Evolutionary conservation across 2,329 filamentous ascomycete species (phyloP).

Genomic region (Phoma sp.): DNA sequence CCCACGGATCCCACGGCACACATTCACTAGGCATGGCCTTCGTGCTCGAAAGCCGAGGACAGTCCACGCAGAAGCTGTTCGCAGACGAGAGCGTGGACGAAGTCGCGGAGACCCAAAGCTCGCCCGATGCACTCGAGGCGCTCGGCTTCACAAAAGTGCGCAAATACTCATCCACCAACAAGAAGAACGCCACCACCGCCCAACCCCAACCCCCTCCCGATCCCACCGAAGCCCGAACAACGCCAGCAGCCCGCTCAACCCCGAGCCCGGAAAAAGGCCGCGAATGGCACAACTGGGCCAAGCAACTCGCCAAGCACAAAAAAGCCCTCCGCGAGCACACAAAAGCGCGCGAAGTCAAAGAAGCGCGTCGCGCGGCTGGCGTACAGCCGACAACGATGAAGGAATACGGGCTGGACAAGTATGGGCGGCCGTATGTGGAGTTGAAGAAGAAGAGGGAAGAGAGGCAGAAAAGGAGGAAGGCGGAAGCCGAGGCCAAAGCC

Average conservation of each 20-base stretch:
- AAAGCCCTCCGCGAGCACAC: neutral
- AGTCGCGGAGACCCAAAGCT: neutral
- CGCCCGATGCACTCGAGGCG: neutral
- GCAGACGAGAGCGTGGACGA: slow-evolving; percentile 4
- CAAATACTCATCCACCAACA: slow-evolving; percentile 1
- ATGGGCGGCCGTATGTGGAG: neutral
- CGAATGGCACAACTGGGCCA: slow-evolving; percentile 11
- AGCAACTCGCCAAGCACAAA: slow-evolving; percentile 1
- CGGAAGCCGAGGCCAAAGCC: neutral
- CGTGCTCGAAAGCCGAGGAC: slow-evolving; percentile 22
- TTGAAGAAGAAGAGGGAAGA: neutral
- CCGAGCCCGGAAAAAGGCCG: slow-evolving; percentile 1
- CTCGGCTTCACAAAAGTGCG: slow-evolving; percentile 1
- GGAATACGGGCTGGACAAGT: neutral
- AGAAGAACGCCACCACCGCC: neutral
- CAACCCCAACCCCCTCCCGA: neutral
- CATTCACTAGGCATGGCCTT: slow-evolving; percentile 35
- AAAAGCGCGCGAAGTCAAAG: neutral
- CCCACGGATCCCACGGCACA: slow-evolving; percentile 11
- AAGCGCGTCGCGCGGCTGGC: too few species aligned
- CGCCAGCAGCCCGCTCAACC: neutral
- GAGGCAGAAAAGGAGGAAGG: neutral
- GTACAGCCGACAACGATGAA: too few species aligned
- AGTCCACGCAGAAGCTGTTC: slow-evolving; percentile 15
- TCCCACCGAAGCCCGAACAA: neutral